These are phyloP conservation scores for Quercus mongolica DNA, from an alignment of 306 rosid genomes.

Conservation along the genomic window DNA sequence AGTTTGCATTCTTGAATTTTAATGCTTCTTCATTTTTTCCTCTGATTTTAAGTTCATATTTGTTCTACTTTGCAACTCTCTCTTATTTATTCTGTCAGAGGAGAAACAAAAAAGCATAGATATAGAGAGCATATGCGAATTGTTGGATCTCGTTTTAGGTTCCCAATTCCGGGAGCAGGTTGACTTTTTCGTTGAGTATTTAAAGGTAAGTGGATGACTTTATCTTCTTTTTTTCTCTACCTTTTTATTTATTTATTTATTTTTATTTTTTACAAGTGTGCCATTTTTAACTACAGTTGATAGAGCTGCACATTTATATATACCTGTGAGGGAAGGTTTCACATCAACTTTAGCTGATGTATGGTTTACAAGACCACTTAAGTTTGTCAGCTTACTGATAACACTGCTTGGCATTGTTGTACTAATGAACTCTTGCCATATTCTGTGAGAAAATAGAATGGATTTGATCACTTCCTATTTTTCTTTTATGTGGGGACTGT, in stretches of 20 bases:
- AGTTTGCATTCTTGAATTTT: not conserved
- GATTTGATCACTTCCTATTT: not conserved
- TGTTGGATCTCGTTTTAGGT: slow-evolving; percentile 82
- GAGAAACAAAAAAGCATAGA: slow-evolving; percentile 99
- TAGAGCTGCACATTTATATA: not conserved
- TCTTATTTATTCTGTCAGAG: slow-evolving; percentile 48
- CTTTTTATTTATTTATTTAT: not conserved
- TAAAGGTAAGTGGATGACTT: slow-evolving; percentile 58
- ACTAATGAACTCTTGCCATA: not conserved
- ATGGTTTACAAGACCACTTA: not conserved
- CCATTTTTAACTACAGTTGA: not conserved
- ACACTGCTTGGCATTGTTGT: not conserved
- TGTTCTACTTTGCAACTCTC: slow-evolving; percentile 13
- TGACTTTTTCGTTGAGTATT: slow-evolving; percentile 66
- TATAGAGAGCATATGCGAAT: slow-evolving; percentile 88
- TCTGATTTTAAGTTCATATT: not conserved
- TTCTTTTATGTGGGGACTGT: not conserved
- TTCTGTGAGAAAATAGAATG: not conserved
- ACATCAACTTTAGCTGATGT: not conserved
- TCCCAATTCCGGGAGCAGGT: slow-evolving; percentile 74
- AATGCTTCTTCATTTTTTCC: not conserved
- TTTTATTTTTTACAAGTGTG: not conserved
- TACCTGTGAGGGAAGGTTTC: not conserved
- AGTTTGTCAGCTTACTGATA: not conserved
- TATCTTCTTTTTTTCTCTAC: slow-evolving; percentile 6